Base-by-base conservation (phyloP, 495 filamentous ascomycete genomes). In the Mytilinidion resinicola region DNA sequence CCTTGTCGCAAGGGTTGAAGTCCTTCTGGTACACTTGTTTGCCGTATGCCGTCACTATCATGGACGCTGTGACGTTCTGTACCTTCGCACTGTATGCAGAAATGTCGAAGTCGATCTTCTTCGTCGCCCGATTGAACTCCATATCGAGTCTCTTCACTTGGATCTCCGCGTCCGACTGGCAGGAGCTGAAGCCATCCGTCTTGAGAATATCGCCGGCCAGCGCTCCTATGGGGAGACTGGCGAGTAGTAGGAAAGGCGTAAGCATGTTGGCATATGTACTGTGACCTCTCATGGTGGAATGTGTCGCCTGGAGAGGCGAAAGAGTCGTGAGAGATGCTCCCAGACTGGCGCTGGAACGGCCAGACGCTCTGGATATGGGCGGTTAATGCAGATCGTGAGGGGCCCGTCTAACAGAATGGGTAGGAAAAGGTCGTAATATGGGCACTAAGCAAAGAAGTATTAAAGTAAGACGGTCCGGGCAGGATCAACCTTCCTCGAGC, bases 21-120 rank as follows among this genome's bases (percentile, higher is more conserved):
- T 72, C 71, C 51, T 87, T 89, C 12, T 78, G 75, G 72, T 96
- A 96, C 21, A 97, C 79, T 61, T 90, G 69, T 48, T 83, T 84
- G 52, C 93, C 93, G 62, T 96, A 96, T 9, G 93, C 93, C 34
- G 80, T 88, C 39, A 96, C 88, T 43, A 82, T 82, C 51, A 98
- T 74, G 14, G 79, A 70, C 8, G 90, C 91, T 55, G 81, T 87
- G 43, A 98, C 90, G 64, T 95, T 92, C 72, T 93, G 87, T 50
- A 79, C 72, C 67, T 79, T 80, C 53, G 71, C 70, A 66, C 87
- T 96, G 49, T 82, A 85, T 47, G 92, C 93, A 53, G 84, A 82
- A 38, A 96, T 80, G 68, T 98, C 84, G 76, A 96, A 97, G 17
- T 76, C 77, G 20, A 98, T 78, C 54, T 78, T 77, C 61, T 86